A percentile compares a stretch with the other conserved stretches of the same genome.
These are phyloP conservation scores for Litsea cubeba DNA, from an alignment of 164 flowering plant genomes.

Conservation along the genomic window DNA sequence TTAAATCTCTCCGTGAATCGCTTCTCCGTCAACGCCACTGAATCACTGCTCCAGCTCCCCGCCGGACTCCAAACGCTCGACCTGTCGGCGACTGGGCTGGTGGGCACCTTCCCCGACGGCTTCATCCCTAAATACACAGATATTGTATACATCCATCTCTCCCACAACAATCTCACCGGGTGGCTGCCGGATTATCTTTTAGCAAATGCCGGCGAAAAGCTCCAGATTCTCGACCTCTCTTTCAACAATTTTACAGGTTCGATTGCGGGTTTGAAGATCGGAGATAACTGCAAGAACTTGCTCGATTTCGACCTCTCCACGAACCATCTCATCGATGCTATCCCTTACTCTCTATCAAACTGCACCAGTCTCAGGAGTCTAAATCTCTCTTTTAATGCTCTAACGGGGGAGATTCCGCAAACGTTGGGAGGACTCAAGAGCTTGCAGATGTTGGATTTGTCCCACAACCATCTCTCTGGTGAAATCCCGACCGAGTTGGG, in stretches of 20 bases:
- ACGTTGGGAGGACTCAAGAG: conserved; percentile 37
- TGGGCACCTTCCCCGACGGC: conserved; percentile 47
- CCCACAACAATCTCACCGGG: conserved; percentile 63
- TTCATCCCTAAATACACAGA: conserved; percentile 43
- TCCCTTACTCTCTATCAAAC: conserved; percentile 51
- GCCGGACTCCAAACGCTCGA: conserved; percentile 45
- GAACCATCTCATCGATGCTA: conserved; percentile 41
- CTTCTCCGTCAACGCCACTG: conserved; percentile 48
- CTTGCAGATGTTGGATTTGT: conserved; percentile 62
- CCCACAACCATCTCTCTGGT: conserved; percentile 60
- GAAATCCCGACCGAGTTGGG: conserved; percentile 60
- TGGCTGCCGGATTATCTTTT: conserved; percentile 42
- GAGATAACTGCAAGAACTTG: conserved; percentile 45
- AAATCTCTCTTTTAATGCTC: conserved; percentile 41
- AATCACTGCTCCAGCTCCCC: conserved; percentile 55
- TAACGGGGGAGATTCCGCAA: conserved; percentile 52
- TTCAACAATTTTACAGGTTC: conserved; percentile 67
- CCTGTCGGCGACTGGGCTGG: conserved; percentile 45
- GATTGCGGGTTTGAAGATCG: conserved; percentile 34
- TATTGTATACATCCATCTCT: conserved; percentile 47
- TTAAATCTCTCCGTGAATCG: conserved; percentile 56
- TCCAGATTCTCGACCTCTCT: conserved; percentile 70
- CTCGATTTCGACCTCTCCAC: conserved; percentile 52
- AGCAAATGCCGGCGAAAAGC: conserved; percentile 28
- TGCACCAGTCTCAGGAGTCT: conserved; percentile 52